Evolutionary conservation across 345 rosid genomes (phyloP).

Genomic region (Clausena lansium): DNA sequence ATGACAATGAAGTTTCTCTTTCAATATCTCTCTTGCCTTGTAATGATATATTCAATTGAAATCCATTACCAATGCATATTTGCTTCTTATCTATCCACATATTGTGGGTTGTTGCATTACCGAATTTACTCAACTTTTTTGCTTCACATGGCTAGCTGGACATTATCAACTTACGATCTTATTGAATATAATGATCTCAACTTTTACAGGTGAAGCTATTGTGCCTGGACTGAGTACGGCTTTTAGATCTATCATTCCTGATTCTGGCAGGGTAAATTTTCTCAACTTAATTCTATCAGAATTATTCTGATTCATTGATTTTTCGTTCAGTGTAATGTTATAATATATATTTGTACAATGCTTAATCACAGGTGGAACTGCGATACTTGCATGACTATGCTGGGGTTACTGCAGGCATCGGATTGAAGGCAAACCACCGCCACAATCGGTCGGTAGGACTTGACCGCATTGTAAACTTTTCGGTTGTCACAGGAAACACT

Average conservation of each 20-base stretch:
- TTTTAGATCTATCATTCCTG: constrained; percentile 41
- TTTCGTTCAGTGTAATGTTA: too few species aligned
- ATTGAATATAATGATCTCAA: background rate
- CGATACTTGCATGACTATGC: constrained; percentile 37
- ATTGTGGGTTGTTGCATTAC: background rate
- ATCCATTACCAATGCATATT: background rate
- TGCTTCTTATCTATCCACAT: background rate
- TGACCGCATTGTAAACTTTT: constrained; percentile 37
- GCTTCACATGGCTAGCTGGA: background rate
- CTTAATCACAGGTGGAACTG: constrained; percentile 38
- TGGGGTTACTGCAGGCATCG: constrained; percentile 41
- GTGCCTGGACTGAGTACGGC: constrained; percentile 45
- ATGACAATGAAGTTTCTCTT: background rate
- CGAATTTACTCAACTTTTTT: background rate
- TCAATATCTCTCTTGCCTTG: background rate
- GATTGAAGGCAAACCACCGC: constrained; percentile 27
- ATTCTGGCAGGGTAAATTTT: constrained; percentile 38
- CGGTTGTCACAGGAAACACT: constrained; percentile 40
- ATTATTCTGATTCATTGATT: background rate
- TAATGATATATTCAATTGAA: background rate
- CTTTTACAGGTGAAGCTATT: constrained; percentile 40
- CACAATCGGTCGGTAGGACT: constrained; percentile 14
- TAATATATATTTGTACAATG: too few species aligned
- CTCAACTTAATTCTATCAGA: background rate
- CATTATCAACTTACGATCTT: background rate